These are phyloP conservation scores for Recurvomyces mirabilis DNA, from an alignment of 495 filamentous ascomycete species.

Conservation along the genomic window DNA sequence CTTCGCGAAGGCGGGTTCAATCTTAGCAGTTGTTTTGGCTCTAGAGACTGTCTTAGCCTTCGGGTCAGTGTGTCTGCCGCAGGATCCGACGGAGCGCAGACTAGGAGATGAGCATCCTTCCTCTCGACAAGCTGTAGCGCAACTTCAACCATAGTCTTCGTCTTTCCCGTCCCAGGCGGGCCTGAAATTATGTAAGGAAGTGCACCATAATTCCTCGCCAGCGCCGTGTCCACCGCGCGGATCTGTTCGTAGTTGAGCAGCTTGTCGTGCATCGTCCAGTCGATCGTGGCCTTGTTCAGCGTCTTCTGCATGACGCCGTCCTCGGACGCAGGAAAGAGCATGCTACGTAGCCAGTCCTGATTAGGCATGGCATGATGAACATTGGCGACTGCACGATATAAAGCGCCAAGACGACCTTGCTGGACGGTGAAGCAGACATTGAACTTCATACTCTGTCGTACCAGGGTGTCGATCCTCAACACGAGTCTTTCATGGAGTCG, in stretches of 20 bases:
- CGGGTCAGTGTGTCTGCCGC: conserved; percentile 43
- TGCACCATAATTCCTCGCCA: conserved; percentile 36
- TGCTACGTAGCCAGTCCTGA: conserved; percentile 34
- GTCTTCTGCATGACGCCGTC: conserved; percentile 34
- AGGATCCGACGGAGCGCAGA: conserved; percentile 47
- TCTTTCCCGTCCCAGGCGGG: conserved; percentile 46
- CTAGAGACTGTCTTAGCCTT: conserved; percentile 35
- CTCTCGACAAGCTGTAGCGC: conserved; percentile 27
- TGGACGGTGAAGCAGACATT: conserved; percentile 33
- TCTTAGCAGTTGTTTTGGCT: conserved; percentile 35
- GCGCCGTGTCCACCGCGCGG: conserved; percentile 37
- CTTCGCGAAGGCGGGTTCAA: conserved; percentile 38
- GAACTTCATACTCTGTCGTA: conserved; percentile 28
- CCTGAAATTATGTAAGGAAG: conserved; percentile 44
- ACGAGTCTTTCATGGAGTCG: conserved; percentile 26
- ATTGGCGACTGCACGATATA: conserved; percentile 23
- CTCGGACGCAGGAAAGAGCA: conserved; percentile 38
- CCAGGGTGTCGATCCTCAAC: conserved; percentile 28
- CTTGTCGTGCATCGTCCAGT: conserved; percentile 30
- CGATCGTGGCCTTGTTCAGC: conserved; percentile 28
- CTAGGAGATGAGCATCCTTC: conserved; percentile 34
- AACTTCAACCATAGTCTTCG: conserved; percentile 44
- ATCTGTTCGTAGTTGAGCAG: conserved; percentile 42
- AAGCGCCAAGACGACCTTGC: conserved; percentile 20
- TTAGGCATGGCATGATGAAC: conserved; percentile 19